A percentile compares a stretch with the other conserved stretches of the same genome.
phyloP scores from a whole-genome alignment of 495 filamentous ascomycete species.

The Penicillium bovifimosum region DNA sequence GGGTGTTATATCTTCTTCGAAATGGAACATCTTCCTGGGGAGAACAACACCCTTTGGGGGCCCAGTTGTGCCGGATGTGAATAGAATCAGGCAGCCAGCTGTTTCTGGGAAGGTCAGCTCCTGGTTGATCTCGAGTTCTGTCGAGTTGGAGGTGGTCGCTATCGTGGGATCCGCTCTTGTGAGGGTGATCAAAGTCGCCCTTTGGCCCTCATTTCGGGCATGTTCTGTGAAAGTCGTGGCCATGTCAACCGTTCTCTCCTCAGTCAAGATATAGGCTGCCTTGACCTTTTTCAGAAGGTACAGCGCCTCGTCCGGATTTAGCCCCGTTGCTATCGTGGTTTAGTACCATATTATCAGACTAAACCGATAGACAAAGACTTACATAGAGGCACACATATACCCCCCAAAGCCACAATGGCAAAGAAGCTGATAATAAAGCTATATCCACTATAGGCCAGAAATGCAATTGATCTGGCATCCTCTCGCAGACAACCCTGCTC shows the following conservation, averaged over 20 bases:
- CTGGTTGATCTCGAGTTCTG: constrained; percentile 1
- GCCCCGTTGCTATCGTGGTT: constrained; percentile 4
- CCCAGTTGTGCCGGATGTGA: constrained; percentile 6
- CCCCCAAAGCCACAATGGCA: constrained; percentile 6
- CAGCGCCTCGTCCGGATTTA: neutral
- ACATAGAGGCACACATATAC: constrained; percentile 6
- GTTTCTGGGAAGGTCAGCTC: neutral
- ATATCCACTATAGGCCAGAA: constrained; percentile 4
- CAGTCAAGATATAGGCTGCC: neutral
- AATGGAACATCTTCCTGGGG: constrained; percentile 2
- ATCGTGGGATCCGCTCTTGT: neutral
- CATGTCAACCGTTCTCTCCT: neutral
- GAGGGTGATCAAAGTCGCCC: neutral
- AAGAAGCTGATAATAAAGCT: constrained; percentile 6
- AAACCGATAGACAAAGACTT: neutral
- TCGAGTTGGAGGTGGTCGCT: neutral
- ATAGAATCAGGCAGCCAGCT: constrained; percentile 1
- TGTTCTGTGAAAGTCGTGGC: neutral
- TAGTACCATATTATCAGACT: neutral
- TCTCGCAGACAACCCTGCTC: constrained; percentile 1
- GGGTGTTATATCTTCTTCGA: neutral
- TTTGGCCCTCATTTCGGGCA: neutral
- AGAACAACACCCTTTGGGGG: constrained; percentile 7
- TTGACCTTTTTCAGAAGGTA: neutral
- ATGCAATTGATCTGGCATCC: neutral